Base-by-base conservation (phyloP, 2,329 filamentous ascomycete genomes). In the Gremmenia infestans region DNA sequence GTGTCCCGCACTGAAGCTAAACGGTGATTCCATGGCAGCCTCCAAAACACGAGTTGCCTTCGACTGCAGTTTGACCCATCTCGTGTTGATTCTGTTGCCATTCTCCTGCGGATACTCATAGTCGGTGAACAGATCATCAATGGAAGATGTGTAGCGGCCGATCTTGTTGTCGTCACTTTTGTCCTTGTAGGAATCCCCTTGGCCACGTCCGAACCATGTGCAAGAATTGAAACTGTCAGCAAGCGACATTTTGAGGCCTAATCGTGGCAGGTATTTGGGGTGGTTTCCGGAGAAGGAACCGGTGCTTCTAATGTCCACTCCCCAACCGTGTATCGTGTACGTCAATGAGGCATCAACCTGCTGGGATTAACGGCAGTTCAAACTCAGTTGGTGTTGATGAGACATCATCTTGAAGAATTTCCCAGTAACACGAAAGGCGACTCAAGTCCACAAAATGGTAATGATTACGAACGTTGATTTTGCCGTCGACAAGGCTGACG, bases 91-190 rank as follows among this genome's bases (percentile, higher is more conserved):
- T 14, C 81, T 74, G 67, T 88, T 89, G 1, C 83, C 82, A 52
- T 79, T 82, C 63, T 89, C 86, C 66, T 89, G 86, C 0, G 86
- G 86, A 22, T 83, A 82, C 17, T 89, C 86, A 64, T 87, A 88
- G 40, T 80, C 74, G 2, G 79, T 74, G 67, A 78, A 80, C 0
- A 88, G 72, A 0, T 77, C 72, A 48, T 80, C 76, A 1, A 83
- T 71, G 1, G 60, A 64, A 7, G 68, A 63, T 2, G 73, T 72
- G 70, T 76, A 84, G 45, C 77, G 78, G 9, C 82, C 84, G 3
- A 87, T 70, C 1, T 71, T 70, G 64, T 88, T 83, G 2, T 80
- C 78, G 17, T 75, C 67, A 66, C 87, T 87, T 72, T 80, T 85
- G 71, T 90, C 87, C 15, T 73, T 72, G 72, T 89, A 90, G 11